Base-by-base conservation (phyloP, 495 filamentous ascomycete genomes). In the Lentithecium fluviatile region DNA sequence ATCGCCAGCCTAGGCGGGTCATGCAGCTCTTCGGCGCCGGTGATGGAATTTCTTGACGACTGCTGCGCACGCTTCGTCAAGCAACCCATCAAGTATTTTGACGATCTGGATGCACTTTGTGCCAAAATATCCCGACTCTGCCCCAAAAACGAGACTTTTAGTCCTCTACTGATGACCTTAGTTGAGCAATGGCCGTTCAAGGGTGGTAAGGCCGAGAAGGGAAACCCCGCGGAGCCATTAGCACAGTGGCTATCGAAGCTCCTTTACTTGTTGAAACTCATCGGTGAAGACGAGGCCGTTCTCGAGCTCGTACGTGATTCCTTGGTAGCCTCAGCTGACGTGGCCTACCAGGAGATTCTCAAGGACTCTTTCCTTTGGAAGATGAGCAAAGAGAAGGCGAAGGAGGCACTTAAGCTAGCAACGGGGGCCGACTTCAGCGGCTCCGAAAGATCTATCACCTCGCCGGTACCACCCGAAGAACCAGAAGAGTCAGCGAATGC, bases 121-220 rank as follows among this genome's bases (percentile, higher is more conserved):
- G 50, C n/a, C 38, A 17, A 46, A 21, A 17, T 36, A 15, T n/a
- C 45, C 3, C 20, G 20, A 13, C 11, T 38, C 15, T 11, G 43
- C 10, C 29, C 29, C 12, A 0, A 19, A 23, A 20, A 23, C 57
- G 48, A 40, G n/a, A 64, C 57, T 23, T 45, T 74, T 38, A 83
- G 85, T 67, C 80, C 79, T 6, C 62, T 95, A 2, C 73, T 83
- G 15, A 74, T 88, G 50, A 81, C 81, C 5, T 77, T 95, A 20
- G 69, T 81, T 25, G 91, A 95, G 53, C 91, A 96, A 73, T 84
- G 89, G 78, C 84, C 84, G 0, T 95, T 88, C 65, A 76, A 59
- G 43, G 85, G 8, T 65, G 81, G 17, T 83, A 85, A 57, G 73
- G 25, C 43, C 20, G 37, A 60, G 20, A 54, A 64, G 19, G 32